Conservation (phyloP, 2,329 filamentous ascomycete genomes). For the Epichloe bromicola region DNA sequence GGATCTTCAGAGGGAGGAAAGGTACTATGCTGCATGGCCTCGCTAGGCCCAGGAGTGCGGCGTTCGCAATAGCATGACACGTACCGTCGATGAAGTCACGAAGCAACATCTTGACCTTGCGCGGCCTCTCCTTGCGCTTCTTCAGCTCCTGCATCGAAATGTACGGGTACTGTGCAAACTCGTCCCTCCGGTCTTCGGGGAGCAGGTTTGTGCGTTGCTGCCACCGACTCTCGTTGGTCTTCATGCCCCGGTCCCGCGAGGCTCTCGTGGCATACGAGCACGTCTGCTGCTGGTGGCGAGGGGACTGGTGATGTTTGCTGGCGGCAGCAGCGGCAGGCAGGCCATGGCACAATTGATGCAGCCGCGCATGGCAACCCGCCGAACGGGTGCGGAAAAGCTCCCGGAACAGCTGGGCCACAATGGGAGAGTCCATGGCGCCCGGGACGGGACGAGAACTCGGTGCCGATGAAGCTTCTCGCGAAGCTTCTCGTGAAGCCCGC, state of each 20-base stretch:
- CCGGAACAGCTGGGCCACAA: conserved; percentile 66
- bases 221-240: conserved; percentile 59
- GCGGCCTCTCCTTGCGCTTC: conserved; percentile 59
- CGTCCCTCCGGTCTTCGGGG: conserved; percentile 62
- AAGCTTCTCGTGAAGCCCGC: not conserved
- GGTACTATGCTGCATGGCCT: too few species aligned
- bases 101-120: conserved; percentile 89
- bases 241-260: conserved; percentile 27
- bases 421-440: conserved; percentile 63
- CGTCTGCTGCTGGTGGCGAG: conserved; percentile 8
- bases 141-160: conserved; percentile 75
- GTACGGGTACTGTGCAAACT: conserved; percentile 70
- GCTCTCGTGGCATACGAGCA: conserved; percentile 16
- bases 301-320: conserved; percentile 1
- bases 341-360: not conserved
- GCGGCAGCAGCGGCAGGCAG: not conserved
- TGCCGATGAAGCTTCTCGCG: not conserved
- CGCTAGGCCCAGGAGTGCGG: too few species aligned
- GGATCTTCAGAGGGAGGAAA: too few species aligned
- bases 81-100: conserved; percentile 92
- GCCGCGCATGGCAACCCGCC: conserved; percentile 19
- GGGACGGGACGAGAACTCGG: not conserved
- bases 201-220: conserved; percentile 70
- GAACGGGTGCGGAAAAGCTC: conserved; percentile 63
- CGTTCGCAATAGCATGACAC: not conserved